These are phyloP conservation scores for Fusarium falciforme DNA, from an alignment of 2,329 filamentous ascomycete genomes.

Conservation along the genomic window DNA sequence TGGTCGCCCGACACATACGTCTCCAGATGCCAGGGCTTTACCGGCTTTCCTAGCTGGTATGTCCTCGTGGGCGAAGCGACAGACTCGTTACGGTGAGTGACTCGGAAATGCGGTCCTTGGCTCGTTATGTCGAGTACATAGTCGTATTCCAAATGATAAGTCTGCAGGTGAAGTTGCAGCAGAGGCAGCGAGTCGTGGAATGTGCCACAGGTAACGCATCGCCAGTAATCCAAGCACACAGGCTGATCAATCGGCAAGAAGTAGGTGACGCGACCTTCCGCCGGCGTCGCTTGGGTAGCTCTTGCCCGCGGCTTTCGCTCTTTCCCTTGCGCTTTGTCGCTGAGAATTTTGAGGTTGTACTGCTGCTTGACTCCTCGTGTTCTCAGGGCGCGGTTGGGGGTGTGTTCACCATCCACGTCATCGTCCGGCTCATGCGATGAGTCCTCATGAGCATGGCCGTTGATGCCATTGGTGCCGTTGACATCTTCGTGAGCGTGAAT, in stretches of 20 bases:
- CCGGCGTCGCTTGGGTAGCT: slow-evolving; percentile 39
- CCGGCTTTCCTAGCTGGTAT: slow-evolving; percentile 56
- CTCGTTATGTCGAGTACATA: slow-evolving; percentile 53
- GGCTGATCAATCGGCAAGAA: slow-evolving; percentile 56
- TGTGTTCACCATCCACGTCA: slow-evolving; percentile 59
- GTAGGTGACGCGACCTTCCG: slow-evolving; percentile 60
- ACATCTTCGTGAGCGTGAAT: slow-evolving; percentile 9
- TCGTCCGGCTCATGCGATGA: slow-evolving; percentile 57
- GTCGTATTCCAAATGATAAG: slow-evolving; percentile 58
- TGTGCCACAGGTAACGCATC: slow-evolving; percentile 63
- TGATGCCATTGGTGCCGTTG: slow-evolving; percentile 2
- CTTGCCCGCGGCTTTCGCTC: slow-evolving; percentile 56
- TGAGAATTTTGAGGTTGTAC: slow-evolving; percentile 71
- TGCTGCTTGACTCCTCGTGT: slow-evolving; percentile 60
- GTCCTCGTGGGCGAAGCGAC: slow-evolving; percentile 49
- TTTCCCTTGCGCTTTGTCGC: slow-evolving; percentile 67
- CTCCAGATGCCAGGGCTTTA: slow-evolving; percentile 58
- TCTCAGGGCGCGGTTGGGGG: slow-evolving; percentile 64
- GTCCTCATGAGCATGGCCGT: slow-evolving; percentile 41
- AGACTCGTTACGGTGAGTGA: slow-evolving; percentile 48
- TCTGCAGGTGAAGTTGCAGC: slow-evolving; percentile 61
- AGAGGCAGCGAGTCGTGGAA: slow-evolving; percentile 60
- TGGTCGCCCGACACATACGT: slow-evolving; percentile 58
- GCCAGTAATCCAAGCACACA: slow-evolving; percentile 60
- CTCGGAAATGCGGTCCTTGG: slow-evolving; percentile 54